Evolutionary conservation across 2,329 filamentous ascomycete species (phyloP), one percentile per base, ranked within the genome.

Genomic region (Phialocephala subalpina): DNA sequence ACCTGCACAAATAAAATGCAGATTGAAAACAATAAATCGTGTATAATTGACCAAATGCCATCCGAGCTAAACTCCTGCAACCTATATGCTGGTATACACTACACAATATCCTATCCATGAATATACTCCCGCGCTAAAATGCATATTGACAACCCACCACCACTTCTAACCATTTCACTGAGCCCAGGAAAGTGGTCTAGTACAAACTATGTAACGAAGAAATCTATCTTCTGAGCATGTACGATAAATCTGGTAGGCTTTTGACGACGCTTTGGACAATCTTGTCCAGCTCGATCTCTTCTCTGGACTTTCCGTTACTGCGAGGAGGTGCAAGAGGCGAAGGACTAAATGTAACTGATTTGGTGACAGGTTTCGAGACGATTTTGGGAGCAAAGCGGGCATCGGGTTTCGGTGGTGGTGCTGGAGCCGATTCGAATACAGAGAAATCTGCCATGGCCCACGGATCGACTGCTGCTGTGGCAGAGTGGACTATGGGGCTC

Each of bases 361-460:
- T 57, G 18, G 55, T 38, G n/a, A 36, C 9, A n/a, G 53, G 22
- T 60, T 66, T 42, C 62, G 45, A 7, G 35, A 27, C 27, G 40
- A 45, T n/a, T 60, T 12, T 42, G 53, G 55, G 29, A 45, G 35
- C 33, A 42, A 18, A 29, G 45, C 29, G 18, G 64, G 22, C 20
- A 36, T n/a, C 55, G 18, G 64, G 22, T 25, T 42, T n/a, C 55
- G 60, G 36, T 33, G 60, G 55, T 27, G 57, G 20, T 61, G 55
- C 42, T 35, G 68, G 56, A 40, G 59, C 49, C 14, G 70, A 53
- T 12, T 79, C 77, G 57, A 79, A 79, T 55, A 79, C 74, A 20
- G 77, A 79, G 64, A 79, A 77, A 69, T 79, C 77, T 27, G 72
- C 75, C 33, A 70, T 74, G 14, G 75, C 73, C 77, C 77, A 78